Evolutionary conservation across 2,329 filamentous ascomycete species (phyloP).

Genomic region (Colletotrichum sp.): DNA sequence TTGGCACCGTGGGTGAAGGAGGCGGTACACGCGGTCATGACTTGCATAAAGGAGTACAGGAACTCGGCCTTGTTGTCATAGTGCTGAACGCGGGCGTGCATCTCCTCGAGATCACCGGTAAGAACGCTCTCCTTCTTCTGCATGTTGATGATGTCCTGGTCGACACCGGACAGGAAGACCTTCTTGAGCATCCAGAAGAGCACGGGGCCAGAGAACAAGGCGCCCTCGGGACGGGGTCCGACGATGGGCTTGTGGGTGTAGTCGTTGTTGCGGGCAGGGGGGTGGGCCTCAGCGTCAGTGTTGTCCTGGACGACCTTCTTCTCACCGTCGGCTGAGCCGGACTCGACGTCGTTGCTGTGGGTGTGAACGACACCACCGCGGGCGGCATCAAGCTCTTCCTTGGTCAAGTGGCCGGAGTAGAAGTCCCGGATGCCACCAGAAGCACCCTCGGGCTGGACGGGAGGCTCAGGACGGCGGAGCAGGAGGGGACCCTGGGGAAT

Average conservation of each 20-base stretch:
- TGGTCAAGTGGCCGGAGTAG: conserved; percentile 55
- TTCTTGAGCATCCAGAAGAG: conserved; percentile 46
- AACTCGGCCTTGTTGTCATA: conserved; percentile 68
- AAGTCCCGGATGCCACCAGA: conserved; percentile 47
- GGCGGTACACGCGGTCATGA: conserved; percentile 65
- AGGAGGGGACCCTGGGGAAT: conserved; percentile 54
- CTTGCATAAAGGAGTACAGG: conserved; percentile 64
- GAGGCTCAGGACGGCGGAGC: conserved; percentile 39
- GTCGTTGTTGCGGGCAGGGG: background rate
- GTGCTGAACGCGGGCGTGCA: conserved; percentile 62
- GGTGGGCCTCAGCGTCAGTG: conserved; percentile 11
- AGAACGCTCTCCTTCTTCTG: conserved; percentile 45
- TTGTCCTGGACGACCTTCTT: conserved; percentile 34
- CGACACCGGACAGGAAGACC: conserved; percentile 45
- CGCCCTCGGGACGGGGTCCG: conserved; percentile 38
- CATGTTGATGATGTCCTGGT: conserved; percentile 35
- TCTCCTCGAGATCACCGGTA: conserved; percentile 55
- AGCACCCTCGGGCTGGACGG: conserved; percentile 39
- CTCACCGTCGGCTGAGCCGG: conserved; percentile 25
- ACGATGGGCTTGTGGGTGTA: conserved; percentile 28
- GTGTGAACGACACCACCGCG: conserved; percentile 23
- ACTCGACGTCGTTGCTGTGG: conserved; percentile 27
- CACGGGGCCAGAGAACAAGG: conserved; percentile 41
- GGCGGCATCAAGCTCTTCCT: conserved; percentile 46
- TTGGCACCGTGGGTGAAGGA: conserved; percentile 73